Conservation (phyloP, 257 asterid species). For the Marsdenia floribunda region DNA sequence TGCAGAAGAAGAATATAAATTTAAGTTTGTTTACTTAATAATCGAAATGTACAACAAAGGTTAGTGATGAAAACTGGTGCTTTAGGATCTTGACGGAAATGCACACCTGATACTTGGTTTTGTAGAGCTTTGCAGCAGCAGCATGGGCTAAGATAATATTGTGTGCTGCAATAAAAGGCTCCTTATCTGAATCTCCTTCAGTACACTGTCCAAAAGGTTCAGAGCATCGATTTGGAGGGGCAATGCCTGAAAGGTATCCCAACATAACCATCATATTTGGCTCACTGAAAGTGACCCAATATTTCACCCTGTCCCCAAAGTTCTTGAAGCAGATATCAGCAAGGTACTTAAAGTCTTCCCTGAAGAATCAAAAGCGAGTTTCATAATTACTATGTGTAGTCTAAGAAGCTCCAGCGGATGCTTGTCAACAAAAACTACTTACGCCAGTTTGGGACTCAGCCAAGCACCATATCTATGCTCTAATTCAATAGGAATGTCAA, state of each 20-base stretch:
- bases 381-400: background rate
- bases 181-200: slow-evolving; percentile 44
- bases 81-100: background rate
- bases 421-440: background rate
- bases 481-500: slow-evolving; percentile 22
- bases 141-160: slow-evolving; percentile 57
- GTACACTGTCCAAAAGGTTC: slow-evolving; percentile 44
- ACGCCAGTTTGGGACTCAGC: slow-evolving; percentile 20
- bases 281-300: slow-evolving; percentile 66
- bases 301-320: slow-evolving; percentile 59
- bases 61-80: background rate
- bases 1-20: slow-evolving; percentile 12
- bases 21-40: background rate
- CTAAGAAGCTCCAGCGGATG: background rate
- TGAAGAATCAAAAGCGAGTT: slow-evolving; percentile 17
- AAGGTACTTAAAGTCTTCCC: slow-evolving; percentile 53
- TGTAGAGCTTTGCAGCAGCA: slow-evolving; percentile 37
- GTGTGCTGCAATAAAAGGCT: slow-evolving; percentile 65
- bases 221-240: slow-evolving; percentile 58
- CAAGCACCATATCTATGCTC: slow-evolving; percentile 13
- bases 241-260: slow-evolving; percentile 45
- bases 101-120: slow-evolving; percentile 47
- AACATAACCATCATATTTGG: slow-evolving; percentile 47
- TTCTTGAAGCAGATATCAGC: slow-evolving; percentile 54
- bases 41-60: background rate